phyloP scores from a whole-genome alignment of 192 early-diverging fungal species.

The Coemansia aciculifera region DNA sequence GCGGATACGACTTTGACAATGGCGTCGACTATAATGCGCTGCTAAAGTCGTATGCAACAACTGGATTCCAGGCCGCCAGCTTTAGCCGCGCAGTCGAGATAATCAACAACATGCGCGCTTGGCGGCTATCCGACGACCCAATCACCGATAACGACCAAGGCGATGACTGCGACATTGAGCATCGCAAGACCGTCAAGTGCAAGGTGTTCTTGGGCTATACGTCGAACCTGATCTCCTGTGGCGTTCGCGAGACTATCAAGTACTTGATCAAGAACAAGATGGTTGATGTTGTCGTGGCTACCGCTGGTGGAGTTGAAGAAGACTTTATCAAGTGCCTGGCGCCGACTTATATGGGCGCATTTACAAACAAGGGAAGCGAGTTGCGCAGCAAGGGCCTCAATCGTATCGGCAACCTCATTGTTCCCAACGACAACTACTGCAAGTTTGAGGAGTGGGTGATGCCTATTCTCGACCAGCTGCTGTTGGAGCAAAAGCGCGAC shows the following conservation, averaged over 20 bases:
- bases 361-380: conserved; percentile 70
- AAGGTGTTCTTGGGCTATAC: conserved; percentile 99
- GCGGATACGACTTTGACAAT: conserved; percentile 93
- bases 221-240: conserved; percentile 95
- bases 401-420: conserved; percentile 94
- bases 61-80: conserved; percentile 93
- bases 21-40: conserved; percentile 74
- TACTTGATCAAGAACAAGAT: conserved; percentile 88
- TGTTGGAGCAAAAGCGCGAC: conserved; percentile 85
- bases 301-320: conserved; percentile 96
- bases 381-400: conserved; percentile 90
- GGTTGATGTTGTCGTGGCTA: conserved; percentile 88
- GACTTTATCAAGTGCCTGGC: conserved; percentile 98
- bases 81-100: conserved; percentile 88
- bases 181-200: conserved; percentile 74
- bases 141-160: conserved; percentile 57
- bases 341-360: conserved; percentile 83
- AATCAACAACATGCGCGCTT: conserved; percentile 86
- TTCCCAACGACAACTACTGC: conserved; percentile 99
- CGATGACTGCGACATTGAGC: conserved; percentile 63
- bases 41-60: conserved; percentile 68
- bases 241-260: conserved; percentile 86
- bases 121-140: conserved; percentile 90
- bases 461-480: conserved; percentile 89
- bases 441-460: conserved; percentile 99